Conservation (phyloP, 2,329 filamentous ascomycete genomes). For the Xylariaceae sp. region DNA sequence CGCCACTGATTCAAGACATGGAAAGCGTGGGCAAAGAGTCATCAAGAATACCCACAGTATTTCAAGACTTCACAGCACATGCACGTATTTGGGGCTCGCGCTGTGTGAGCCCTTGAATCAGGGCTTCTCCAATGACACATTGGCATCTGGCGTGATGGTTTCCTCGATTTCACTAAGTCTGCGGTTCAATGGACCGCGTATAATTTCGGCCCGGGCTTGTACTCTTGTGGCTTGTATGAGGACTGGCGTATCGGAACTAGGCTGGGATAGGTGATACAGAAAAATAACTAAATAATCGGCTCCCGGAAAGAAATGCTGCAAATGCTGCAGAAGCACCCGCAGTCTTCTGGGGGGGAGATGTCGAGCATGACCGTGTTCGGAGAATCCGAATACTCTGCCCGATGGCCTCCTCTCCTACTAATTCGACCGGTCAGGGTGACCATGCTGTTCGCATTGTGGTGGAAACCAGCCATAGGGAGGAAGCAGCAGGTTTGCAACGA, state of each 20-base stretch:
- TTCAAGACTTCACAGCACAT: not conserved
- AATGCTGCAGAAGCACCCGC: not conserved
- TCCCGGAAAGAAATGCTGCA: not conserved
- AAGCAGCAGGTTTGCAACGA: too few species aligned
- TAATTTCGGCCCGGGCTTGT: not conserved
- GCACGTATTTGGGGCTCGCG: not conserved
- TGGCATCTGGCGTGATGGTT: not conserved
- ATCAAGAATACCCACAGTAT: not conserved
- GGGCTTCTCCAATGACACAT: not conserved
- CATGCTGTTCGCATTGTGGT: too few species aligned
- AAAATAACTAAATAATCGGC: not conserved
- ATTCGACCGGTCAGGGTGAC: too few species aligned
- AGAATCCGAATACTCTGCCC: too few species aligned
- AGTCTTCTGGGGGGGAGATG: not conserved
- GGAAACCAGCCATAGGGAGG: too few species aligned
- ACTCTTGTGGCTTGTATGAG: not conserved
- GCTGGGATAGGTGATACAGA: slow-evolving; percentile 1
- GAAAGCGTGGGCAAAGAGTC: not conserved
- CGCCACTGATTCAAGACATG: slow-evolving; percentile 10
- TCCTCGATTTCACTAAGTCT: not conserved
- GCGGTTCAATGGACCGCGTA: not conserved
- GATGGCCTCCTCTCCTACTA: too few species aligned
- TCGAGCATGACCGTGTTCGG: too few species aligned
- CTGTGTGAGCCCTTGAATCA: not conserved
- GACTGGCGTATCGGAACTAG: slow-evolving; percentile 1